Base-by-base conservation (phyloP, 441 rosid genomes). In the Pelargonium cotyledonis region DNA sequence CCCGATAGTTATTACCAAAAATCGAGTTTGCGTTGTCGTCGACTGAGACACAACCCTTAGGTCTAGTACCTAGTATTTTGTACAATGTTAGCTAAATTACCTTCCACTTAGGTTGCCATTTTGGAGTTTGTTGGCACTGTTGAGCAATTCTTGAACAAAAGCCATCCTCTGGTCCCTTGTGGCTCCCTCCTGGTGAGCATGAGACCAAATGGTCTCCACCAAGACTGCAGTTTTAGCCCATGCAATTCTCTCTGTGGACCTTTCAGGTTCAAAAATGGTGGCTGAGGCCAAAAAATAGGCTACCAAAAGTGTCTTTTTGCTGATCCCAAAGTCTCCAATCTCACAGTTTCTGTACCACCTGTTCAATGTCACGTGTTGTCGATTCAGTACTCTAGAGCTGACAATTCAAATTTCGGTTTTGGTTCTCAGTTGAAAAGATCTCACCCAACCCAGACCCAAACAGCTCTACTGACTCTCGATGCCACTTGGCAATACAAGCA, bases 161-260 rank as follows among this genome's bases (percentile, higher is more conserved):
- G 75, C 81, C 67, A n/a, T n/a, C n/a, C n/a, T n/a, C n/a, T n/a
- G n/a, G n/a, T 83, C 79, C 1, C 40, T 51, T 14, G 88, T 75
- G 44, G 64, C 12, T 46, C n/a, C 4, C 35, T 41, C 21, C 65
- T 69, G 2, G 55, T 80, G 1, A 6, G 57, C 65, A 26, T 67
- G 76, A 58, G 80, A 71, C 0, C 66, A 46, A 19, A 92, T 79
- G 0, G 88, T 73, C 55, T 88, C 85, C 1, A 85, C 70, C 79
- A 95, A 62, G 15, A 81, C 55, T 3, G 80, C 57, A 9, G 97
- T 80, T 69, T 83, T 89, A 38, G 97, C 93, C 99, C 99, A 95
- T 7, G 85, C 87, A 11, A 92, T 76, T 40, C 99, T 75, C 78
- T 89, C 95, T 67, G 60, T 74, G 7, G 89, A 84, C 80, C 88